Percentiles rank a stretch among this genome's conserved stretches.
phyloP scores from a whole-genome alignment of 2,329 filamentous ascomycete species.

The Colletotrichum tofieldiae region DNA sequence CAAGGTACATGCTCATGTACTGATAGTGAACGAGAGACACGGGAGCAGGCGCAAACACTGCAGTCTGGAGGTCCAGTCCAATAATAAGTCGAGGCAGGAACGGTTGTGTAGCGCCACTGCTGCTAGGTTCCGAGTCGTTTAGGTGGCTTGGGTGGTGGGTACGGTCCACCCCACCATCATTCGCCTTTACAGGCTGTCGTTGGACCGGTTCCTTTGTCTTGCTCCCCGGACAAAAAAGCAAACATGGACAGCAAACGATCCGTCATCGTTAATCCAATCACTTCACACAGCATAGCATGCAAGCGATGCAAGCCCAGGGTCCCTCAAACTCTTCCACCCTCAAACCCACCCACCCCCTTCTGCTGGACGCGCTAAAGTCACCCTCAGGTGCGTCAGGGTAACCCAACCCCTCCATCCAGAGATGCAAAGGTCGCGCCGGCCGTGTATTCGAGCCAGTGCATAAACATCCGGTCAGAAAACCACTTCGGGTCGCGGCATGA shows the following conservation, averaged over 20 bases:
- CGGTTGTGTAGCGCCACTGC: background rate
- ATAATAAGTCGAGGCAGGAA: background rate
- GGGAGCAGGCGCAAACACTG: background rate
- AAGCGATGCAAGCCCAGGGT: background rate
- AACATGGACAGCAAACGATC: background rate
- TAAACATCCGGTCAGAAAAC: background rate
- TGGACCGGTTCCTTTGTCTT: background rate
- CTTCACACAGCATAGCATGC: no score
- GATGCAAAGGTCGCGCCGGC: background rate
- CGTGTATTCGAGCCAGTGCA: background rate
- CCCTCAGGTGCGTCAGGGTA: background rate
- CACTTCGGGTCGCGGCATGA: slow-evolving; percentile 1
- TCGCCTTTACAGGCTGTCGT: background rate
- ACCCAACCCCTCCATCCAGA: background rate
- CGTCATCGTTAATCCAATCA: no score
- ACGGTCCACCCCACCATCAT: background rate
- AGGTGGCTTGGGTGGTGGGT: no score
- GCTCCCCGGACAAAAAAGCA: background rate
- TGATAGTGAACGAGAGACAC: no score
- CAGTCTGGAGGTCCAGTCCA: background rate
- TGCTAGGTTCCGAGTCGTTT: background rate
- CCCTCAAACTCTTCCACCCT: background rate
- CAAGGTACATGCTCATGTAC: no score
- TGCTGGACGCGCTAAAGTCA: no score
- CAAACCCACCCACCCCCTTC: background rate